Conservation (phyloP, 768 basidiomycete species). For the Boletus huronensis region DNA sequence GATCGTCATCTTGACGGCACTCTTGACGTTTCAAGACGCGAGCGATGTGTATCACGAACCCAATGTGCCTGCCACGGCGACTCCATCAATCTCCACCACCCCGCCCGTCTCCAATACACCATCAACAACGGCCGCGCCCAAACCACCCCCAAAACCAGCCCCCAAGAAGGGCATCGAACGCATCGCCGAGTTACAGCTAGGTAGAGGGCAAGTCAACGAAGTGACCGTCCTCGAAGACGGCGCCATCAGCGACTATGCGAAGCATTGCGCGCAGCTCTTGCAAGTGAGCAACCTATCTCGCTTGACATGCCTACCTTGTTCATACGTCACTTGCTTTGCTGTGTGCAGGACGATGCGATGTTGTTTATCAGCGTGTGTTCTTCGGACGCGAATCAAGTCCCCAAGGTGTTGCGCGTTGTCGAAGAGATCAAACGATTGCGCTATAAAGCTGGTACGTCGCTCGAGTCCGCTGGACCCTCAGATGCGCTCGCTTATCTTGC, state of each 20-base stretch:
- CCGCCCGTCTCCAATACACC: neutral
- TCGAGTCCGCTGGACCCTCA: neutral
- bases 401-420: slow-evolving; percentile 77
- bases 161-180: slow-evolving; percentile 65
- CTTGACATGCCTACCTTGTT: neutral
- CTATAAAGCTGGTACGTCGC: slow-evolving; percentile 61
- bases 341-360: slow-evolving; percentile 68
- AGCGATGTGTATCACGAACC: slow-evolving; percentile 52
- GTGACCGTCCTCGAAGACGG: slow-evolving; percentile 68
- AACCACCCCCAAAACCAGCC: slow-evolving; percentile 56
- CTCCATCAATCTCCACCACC: neutral
- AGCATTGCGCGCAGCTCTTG: slow-evolving; percentile 61
- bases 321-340: neutral
- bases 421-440: slow-evolving; percentile 76
- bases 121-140: slow-evolving; percentile 29
- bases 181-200: slow-evolving; percentile 67
- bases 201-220: slow-evolving; percentile 71
- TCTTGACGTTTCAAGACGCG: slow-evolving; percentile 73
- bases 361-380: slow-evolving; percentile 74
- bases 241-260: slow-evolving; percentile 59
- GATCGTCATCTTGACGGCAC: slow-evolving; percentile 70
- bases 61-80: slow-evolving; percentile 17
- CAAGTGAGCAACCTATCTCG: slow-evolving; percentile 39
- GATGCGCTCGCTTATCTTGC: slow-evolving; percentile 11
- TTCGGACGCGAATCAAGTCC: slow-evolving; percentile 56